Conservation (phyloP, 805 yeast species). For the Candida succiphila region DNA sequence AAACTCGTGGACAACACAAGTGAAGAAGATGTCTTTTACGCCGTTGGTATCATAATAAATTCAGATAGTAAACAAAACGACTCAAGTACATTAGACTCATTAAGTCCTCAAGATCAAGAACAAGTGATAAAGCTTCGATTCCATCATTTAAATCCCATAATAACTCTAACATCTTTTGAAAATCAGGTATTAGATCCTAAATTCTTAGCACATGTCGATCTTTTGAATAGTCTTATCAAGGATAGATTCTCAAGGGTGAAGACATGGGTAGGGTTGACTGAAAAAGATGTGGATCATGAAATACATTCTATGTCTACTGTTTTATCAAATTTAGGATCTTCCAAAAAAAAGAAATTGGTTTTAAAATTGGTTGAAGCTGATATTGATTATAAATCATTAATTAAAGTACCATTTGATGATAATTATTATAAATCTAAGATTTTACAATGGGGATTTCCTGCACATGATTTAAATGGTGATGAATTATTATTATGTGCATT, state of each 20-base stretch:
- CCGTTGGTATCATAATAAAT: constrained; percentile 13
- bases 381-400: constrained; percentile 18
- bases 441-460: constrained; percentile 61
- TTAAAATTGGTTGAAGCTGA: too few species aligned
- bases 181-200: not conserved
- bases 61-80: constrained; percentile 2
- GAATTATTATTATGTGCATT: constrained; percentile 56
- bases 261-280: constrained; percentile 31
- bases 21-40: constrained; percentile 13
- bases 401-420: constrained; percentile 13
- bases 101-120: constrained; percentile 1
- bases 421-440: constrained; percentile 26
- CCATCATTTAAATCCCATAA: constrained; percentile 17
- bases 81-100: constrained; percentile 1
- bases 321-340: constrained; percentile 3
- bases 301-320: constrained; percentile 27
- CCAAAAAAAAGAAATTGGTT: too few species aligned
- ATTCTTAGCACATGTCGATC: not conserved
- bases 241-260: constrained; percentile 26
- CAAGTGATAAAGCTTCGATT: constrained; percentile 10
- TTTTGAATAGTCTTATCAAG: constrained; percentile 7
- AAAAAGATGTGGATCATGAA: constrained; percentile 6
- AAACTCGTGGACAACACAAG: constrained; percentile 1
- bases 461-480: constrained; percentile 53
- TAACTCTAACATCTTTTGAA: constrained; percentile 6